phyloP scores from a whole-genome alignment of 2,329 filamentous ascomycete species.

The Aspergillus persii region DNA sequence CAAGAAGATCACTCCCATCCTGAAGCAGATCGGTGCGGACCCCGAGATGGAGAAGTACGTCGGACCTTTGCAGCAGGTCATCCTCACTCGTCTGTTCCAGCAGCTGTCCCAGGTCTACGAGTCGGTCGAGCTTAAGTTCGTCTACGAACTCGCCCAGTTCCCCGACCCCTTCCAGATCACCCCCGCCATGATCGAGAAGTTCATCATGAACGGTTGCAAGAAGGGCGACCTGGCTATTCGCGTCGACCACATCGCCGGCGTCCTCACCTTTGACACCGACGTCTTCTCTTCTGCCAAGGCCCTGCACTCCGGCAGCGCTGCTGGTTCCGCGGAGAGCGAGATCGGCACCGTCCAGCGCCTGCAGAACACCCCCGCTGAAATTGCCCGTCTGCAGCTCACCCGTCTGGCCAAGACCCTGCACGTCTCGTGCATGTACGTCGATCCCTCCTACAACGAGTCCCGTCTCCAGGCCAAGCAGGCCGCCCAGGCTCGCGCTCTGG shows the following conservation, averaged over 20 bases:
- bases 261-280: conserved; percentile 95
- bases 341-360: conserved; percentile 84
- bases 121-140: conserved; percentile 90
- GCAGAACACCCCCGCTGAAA: conserved; percentile 96
- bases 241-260: conserved; percentile 90
- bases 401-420: conserved; percentile 88
- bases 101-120: conserved; percentile 99
- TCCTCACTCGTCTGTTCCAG: conserved; percentile 96
- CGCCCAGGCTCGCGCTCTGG: conserved; percentile 77
- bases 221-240: conserved; percentile 97
- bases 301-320: conserved; percentile 75
- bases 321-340: conserved; percentile 85
- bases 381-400: conserved; percentile 90
- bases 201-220: conserved; percentile 99
- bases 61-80: conserved; percentile 92
- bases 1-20: conserved; percentile 96
- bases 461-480: conserved; percentile 75
- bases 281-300: conserved; percentile 97
- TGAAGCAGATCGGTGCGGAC: conserved; percentile 88
- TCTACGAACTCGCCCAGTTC: conserved; percentile 90
- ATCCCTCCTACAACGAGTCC: conserved; percentile 80
- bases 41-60: conserved; percentile 98
- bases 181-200: conserved; percentile 92
- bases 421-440: conserved; percentile 93
- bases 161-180: conserved; percentile 94